Base-by-base conservation (phyloP, 2,329 filamentous ascomycete species). In the Hypoxylon sp. region DNA sequence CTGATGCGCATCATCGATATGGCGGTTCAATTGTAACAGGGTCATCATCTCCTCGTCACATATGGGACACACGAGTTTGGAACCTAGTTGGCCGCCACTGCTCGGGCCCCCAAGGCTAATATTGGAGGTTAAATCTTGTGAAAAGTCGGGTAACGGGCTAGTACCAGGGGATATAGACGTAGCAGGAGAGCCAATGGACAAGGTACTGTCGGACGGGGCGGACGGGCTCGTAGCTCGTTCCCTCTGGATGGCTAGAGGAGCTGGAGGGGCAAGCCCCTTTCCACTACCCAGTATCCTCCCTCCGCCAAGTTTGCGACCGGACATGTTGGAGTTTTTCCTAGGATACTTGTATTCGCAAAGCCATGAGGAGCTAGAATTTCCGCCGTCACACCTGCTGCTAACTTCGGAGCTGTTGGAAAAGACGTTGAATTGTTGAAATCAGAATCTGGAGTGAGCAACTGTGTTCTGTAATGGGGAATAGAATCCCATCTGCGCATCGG, bases 1-100 rank as follows among this genome's bases (percentile, higher is more conserved):
- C 79, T 94, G 92, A 82, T 98, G 94, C 70, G 85, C 90, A 78
- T 98, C 94, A 82, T 98, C 94, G 77, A 98, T 88, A 73, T 90
- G 87, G 74, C 90, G 90, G 78, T 99, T 98, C 44, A 99, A 84
- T 82, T 99, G 96, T 42, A 99, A 84, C 53, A 99, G 83, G 13
- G 96, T 98, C 77, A 98, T 86, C 96, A 99, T 99, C 81, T 98
- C 94, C 82, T 98, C 97, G 74, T 91, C 94, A 81, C 96, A 99
- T 78, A 99, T 99, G n/a, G 96, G 96, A 80, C 96, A 99, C 61
- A 95, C 89, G 66, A 99, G 89, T 79, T 88, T 88, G 71, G 88
- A 88, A 73, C 87, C 88, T 61, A 88, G 83, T 58, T 88, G 86
- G 53, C 82, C 85, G 70, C 86, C 85, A 67, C 84, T 86, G 58